A percentile compares a stretch with the other conserved stretches of the same genome.
phyloP scores from a whole-genome alignment of 768 basidiomycete species.

The Sutorius australiensis region DNA sequence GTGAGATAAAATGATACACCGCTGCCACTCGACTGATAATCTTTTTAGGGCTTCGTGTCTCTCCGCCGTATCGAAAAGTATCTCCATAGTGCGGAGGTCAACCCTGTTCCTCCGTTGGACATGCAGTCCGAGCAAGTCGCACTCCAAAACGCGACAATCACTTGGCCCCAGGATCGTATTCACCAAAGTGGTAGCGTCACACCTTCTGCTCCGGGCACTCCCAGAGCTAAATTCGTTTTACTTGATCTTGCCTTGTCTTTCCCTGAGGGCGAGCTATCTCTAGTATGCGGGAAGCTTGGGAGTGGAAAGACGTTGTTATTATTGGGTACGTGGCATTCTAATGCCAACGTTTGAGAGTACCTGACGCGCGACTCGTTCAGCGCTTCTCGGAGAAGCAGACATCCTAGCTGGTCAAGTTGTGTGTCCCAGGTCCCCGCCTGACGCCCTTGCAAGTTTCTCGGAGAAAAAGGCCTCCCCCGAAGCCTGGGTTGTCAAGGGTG shows the following conservation, averaged over 20 bases:
- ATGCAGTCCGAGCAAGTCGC: slow-evolving; percentile 59
- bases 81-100: slow-evolving; percentile 69
- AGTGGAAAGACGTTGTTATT: slow-evolving; percentile 85
- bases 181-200: slow-evolving; percentile 40
- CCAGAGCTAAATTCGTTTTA: slow-evolving; percentile 73
- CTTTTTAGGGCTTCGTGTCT: slow-evolving; percentile 66
- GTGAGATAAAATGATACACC: slow-evolving; percentile 28
- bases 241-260: slow-evolving; percentile 76
- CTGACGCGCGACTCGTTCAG: slow-evolving; percentile 32
- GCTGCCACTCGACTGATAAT: background rate
- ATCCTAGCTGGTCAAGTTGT: slow-evolving; percentile 74
- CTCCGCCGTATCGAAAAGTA: slow-evolving; percentile 91
- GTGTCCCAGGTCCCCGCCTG: slow-evolving; percentile 82
- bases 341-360: background rate
- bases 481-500: slow-evolving; percentile 72
- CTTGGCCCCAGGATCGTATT: slow-evolving; percentile 81
- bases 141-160: slow-evolving; percentile 81
- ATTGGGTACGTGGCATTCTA: slow-evolving; percentile 40
- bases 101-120: slow-evolving; percentile 52
- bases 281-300: slow-evolving; percentile 87
- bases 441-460: slow-evolving; percentile 63
- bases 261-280: slow-evolving; percentile 71
- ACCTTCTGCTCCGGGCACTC: slow-evolving; percentile 64
- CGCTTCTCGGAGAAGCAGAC: slow-evolving; percentile 60
- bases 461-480: slow-evolving; percentile 41